Conservation (phyloP, 2,329 filamentous ascomycete species). For the Penicillium sp. region DNA sequence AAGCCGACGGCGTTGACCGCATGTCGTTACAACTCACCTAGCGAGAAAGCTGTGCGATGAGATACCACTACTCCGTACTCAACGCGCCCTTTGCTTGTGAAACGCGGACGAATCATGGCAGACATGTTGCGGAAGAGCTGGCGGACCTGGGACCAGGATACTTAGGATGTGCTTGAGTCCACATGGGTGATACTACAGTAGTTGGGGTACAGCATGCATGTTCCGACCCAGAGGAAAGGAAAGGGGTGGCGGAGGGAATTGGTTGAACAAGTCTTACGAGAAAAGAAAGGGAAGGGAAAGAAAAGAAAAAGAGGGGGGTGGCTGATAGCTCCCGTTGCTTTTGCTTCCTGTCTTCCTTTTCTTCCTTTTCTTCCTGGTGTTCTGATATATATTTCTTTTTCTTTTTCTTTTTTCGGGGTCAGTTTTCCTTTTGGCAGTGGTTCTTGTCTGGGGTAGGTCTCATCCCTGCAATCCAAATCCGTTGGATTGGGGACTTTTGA, state of each 20-base stretch:
- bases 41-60: background rate
- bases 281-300: too few species aligned
- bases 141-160: background rate
- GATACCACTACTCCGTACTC: background rate
- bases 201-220: background rate
- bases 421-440: background rate
- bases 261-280: background rate
- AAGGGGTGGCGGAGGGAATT: constrained; percentile 1
- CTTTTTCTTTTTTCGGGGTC: background rate
- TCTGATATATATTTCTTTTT: background rate
- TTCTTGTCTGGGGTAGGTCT: background rate
- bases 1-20: constrained; percentile 8
- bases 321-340: constrained; percentile 10
- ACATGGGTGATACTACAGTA: background rate
- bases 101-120: background rate
- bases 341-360: constrained; percentile 7
- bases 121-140: background rate
- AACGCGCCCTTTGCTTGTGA: background rate
- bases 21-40: constrained; percentile 2
- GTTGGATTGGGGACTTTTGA: background rate
- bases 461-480: constrained; percentile 11
- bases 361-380: constrained; percentile 6
- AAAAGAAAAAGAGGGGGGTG: constrained; percentile 2
- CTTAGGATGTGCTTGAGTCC: background rate
- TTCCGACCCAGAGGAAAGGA: background rate